Base-by-base conservation (phyloP, 768 basidiomycete species). In the Phlegmacium glaucopus region DNA sequence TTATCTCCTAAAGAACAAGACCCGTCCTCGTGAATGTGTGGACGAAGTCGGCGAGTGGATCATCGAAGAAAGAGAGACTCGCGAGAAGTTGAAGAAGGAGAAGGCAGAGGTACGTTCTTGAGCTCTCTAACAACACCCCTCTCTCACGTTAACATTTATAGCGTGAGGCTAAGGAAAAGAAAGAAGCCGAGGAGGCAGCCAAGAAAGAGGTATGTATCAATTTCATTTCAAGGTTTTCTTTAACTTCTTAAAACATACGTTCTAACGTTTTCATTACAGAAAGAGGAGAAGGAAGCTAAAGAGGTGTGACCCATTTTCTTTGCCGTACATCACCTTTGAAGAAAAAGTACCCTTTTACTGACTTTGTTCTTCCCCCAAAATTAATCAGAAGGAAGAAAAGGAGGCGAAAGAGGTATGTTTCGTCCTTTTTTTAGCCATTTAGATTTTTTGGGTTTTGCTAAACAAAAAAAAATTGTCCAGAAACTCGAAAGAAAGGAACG, bases 1-100 rank as follows among this genome's bases (percentile, higher is more conserved):
- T 2, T 92, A 92, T 63, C 75, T 93, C 32, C 73, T 91, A 48
- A 88, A 87, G 77, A 92, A 92, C 66, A 91, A 93, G 77, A 85
- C 90, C 10, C 83, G 90, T n/a, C 90, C 90, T 34, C 77, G 78
- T 50, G 87, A 92, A 64, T 88, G 85, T 53, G 90, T 93, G 8
- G 83, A 84, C 5, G 90, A 91, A 62, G 85, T 87, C 18, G 73
- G 64, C 26, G 83, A 81, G 38, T 94, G 92, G 90, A 64, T 91
- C 43, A 69, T 79, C 50, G 79, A 85, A 61, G 90, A 93, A 60
- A 84, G 90, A 44, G 87, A 88, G 72, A 89, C 81, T 17, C 79
- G 87, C 49, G 90, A 85, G 61, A 90, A 87, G 65, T 71, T 92
- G 46, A 89, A 90, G 79, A 86, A 83, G 63, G 89, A 92, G 70